These are phyloP conservation scores for Capsella bursapastoris DNA, from an alignment of 345 rosid genomes.

Conservation along the genomic window DNA sequence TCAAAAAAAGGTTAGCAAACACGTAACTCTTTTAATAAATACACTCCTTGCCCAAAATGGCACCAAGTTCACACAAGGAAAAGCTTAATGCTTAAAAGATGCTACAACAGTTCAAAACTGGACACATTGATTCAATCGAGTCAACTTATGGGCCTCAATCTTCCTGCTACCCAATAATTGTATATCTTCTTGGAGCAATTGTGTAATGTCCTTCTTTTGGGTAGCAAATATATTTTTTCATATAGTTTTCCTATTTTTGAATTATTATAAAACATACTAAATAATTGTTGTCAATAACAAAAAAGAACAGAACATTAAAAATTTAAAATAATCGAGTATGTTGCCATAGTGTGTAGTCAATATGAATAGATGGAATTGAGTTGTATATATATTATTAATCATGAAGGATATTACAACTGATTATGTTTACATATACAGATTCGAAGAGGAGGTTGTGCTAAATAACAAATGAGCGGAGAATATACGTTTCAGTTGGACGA, in stretches of 20 bases:
- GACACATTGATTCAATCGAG: neutral
- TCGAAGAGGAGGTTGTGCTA: no score
- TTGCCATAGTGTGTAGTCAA: neutral
- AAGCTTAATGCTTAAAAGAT: neutral
- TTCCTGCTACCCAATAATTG: neutral
- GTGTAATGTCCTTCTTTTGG: neutral
- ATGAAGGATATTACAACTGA: no score
- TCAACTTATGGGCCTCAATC: neutral
- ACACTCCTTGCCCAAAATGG: neutral
- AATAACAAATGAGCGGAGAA: no score
- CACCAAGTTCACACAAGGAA: no score
- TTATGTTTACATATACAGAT: no score
- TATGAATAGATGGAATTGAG: no score
- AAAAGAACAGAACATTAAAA: neutral
- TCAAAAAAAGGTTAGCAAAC: neutral
- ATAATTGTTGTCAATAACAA: neutral
- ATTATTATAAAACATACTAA: neutral
- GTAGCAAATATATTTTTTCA: neutral
- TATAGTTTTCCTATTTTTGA: neutral
- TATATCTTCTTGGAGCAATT: neutral
- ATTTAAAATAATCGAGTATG: no score
- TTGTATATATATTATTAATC: no score
- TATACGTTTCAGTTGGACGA: no score
- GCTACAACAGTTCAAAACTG: neutral
- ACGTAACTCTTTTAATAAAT: no score